Percentiles rank a stretch among this genome's conserved stretches.
These are phyloP conservation scores for Phytophthora idaei DNA, from an alignment of 352 stramenopile species.

Conservation along the genomic window DNA sequence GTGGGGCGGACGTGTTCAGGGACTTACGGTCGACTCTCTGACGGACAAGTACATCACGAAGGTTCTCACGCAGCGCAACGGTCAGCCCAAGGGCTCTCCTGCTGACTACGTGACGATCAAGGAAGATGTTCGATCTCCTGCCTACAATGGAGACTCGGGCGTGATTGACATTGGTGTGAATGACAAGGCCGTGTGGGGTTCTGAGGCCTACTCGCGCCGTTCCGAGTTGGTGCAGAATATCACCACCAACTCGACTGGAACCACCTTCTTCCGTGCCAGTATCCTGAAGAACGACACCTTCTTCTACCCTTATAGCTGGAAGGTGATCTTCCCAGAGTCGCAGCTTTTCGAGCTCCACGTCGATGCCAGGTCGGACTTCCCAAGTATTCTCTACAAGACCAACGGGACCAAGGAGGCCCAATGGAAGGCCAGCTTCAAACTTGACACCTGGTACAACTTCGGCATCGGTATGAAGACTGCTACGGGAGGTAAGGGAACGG, in stretches of 20 bases:
- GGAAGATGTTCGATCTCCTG: constrained; percentile 30
- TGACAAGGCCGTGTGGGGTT: constrained; percentile 33
- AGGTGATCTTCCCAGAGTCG: constrained; percentile 52
- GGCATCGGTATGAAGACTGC: constrained; percentile 39
- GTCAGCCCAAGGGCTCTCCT: constrained; percentile 23
- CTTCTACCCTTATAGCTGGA: constrained; percentile 37
- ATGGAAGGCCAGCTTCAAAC: constrained; percentile 43
- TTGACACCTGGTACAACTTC: constrained; percentile 40
- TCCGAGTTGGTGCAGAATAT: constrained; percentile 43
- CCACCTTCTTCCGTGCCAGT: constrained; percentile 43
- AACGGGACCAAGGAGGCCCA: constrained; percentile 38
- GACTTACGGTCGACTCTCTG: constrained; percentile 44
- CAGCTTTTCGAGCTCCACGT: constrained; percentile 52
- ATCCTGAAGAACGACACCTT: constrained; percentile 35
- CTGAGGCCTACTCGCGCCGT: constrained; percentile 32
- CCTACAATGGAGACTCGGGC: constrained; percentile 38
- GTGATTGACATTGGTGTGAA: constrained; percentile 41
- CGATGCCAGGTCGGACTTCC: constrained; percentile 38
- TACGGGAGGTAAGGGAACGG: constrained; percentile 4
- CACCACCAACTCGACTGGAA: constrained; percentile 30
- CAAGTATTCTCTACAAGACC: constrained; percentile 45
- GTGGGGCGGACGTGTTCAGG: constrained; percentile 52
- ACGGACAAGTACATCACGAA: constrained; percentile 49
- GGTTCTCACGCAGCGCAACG: constrained; percentile 49
- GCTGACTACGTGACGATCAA: constrained; percentile 41